Evolutionary conservation across 2,329 filamentous ascomycete genomes (phyloP), one percentile per base, ranked within the genome.

Genomic region (Aspergillus spinulosporus): DNA sequence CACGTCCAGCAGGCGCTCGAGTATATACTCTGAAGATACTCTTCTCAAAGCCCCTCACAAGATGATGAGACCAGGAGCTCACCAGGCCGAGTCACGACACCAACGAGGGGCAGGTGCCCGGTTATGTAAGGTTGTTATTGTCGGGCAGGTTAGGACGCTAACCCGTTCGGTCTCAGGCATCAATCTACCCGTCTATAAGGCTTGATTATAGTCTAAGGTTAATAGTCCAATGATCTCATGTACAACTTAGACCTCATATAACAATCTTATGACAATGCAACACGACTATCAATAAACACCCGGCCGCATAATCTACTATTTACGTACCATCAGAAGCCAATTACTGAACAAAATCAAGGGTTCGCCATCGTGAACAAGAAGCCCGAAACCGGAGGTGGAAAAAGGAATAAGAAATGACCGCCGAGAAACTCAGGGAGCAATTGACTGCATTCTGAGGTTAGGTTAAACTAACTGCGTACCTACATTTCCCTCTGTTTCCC

Each of bases 71-170:
- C 26, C 40, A 46, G 12, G 32, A 43, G 28, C 54, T 56, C 54
- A 57, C 49, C 49, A 57, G 54, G 44, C 7, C 44, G 34, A 49
- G 54, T 57, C 49, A 57, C 44, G 44, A 52, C 54, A 49, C 49
- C 42, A 32, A 46, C 40, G 54, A 57, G 54, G 54, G 54, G 54
- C 49, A 57, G 44, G 37, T 49, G 54, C 26, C 29, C 21, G 28
- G 49, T 57, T 57, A 57, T 57, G 54, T 57, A 57, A 57, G 54
- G 42, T 26, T 15, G 44, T 42, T 32, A 28, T 21, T 21, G 40
- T 44, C 28, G 48, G 21, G 21, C 21, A 42, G 11, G 26, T 50
- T 28, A 50, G 44, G n/a, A 42, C 48, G 48, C 37, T 50, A 50
- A 40, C 47, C 9, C n/a, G 42, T 54, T 44, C 45, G 52, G 46